phyloP scores from a whole-genome alignment of 345 rosid species.

The Corchorus olitorius region DNA sequence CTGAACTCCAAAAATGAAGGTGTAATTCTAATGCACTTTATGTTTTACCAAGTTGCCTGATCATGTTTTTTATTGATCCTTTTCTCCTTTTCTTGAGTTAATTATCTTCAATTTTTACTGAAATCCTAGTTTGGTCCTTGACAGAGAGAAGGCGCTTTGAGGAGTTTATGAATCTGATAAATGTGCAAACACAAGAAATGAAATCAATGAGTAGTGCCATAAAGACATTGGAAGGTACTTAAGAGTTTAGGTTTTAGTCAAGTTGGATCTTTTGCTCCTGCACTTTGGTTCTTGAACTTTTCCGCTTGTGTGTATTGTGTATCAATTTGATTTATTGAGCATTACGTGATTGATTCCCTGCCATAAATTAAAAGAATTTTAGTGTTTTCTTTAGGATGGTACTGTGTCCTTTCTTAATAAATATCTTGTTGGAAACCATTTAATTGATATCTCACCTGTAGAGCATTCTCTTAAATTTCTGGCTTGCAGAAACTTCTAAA shows the following conservation, averaged over 20 bases:
- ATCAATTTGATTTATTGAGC: not conserved
- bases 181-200: slow-evolving; percentile 82
- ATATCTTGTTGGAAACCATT: too few species aligned
- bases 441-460: too few species aligned
- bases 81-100: not conserved
- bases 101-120: slow-evolving; percentile 3
- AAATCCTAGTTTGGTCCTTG: slow-evolving; percentile 28
- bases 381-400: too few species aligned
- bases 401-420: too few species aligned
- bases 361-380: not conserved
- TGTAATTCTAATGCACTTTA: slow-evolving; percentile 18
- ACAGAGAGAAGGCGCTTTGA: slow-evolving; percentile 72
- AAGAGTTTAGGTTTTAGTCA: slow-evolving; percentile 17
- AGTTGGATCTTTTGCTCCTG: not conserved
- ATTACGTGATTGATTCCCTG: not conserved
- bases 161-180: slow-evolving; percentile 63
- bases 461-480: too few species aligned
- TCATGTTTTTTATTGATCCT: not conserved
- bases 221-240: slow-evolving; percentile 68
- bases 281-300: slow-evolving; percentile 14
- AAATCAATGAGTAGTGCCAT: slow-evolving; percentile 71
- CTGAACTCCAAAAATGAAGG: slow-evolving; percentile 72
- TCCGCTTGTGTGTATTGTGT: not conserved
- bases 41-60: not conserved
- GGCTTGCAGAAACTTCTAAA: too few species aligned